These are phyloP conservation scores for Spergularia bocconei DNA, from an alignment of 148 eudicot genomes.

Conservation along the genomic window DNA sequence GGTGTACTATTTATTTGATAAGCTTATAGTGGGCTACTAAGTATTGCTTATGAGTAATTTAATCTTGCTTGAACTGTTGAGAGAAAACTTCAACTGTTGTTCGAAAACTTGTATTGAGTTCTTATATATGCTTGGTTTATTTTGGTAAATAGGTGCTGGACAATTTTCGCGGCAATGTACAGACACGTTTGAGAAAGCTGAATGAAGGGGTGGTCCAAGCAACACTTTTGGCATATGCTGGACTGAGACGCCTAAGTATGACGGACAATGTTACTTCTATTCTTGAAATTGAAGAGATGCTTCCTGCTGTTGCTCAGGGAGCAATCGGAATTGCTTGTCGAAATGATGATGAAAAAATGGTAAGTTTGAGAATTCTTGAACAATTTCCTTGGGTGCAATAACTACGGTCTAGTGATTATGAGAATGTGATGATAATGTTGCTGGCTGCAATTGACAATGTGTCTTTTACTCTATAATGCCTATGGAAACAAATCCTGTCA, in stretches of 20 bases:
- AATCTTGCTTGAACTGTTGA: too few relatives aligned
- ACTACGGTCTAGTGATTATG: not conserved
- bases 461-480: not conserved
- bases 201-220: slow-evolving; percentile 82
- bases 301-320: slow-evolving; percentile 98
- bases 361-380: slow-evolving; percentile 25
- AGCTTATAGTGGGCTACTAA: not conserved
- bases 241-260: slow-evolving; percentile 79
- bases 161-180: slow-evolving; percentile 94
- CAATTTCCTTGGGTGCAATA: not conserved
- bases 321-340: slow-evolving; percentile 97
- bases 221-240: slow-evolving; percentile 88
- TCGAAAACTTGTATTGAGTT: not conserved
- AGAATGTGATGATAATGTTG: too few relatives aligned
- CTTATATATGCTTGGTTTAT: slow-evolving; percentile 18
- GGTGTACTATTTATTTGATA: not conserved
- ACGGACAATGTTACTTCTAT: slow-evolving; percentile 76
- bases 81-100: too few relatives aligned
- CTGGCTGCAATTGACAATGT: too few relatives aligned
- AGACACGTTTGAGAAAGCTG: slow-evolving; percentile 75
- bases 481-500: not conserved
- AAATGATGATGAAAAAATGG: slow-evolving; percentile 78
- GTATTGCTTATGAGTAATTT: not conserved
- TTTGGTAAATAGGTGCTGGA: slow-evolving; percentile 63
- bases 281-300: slow-evolving; percentile 89